phyloP scores from a whole-genome alignment of 2,329 filamentous ascomycete genomes.

The Stromatinia cepivora region DNA sequence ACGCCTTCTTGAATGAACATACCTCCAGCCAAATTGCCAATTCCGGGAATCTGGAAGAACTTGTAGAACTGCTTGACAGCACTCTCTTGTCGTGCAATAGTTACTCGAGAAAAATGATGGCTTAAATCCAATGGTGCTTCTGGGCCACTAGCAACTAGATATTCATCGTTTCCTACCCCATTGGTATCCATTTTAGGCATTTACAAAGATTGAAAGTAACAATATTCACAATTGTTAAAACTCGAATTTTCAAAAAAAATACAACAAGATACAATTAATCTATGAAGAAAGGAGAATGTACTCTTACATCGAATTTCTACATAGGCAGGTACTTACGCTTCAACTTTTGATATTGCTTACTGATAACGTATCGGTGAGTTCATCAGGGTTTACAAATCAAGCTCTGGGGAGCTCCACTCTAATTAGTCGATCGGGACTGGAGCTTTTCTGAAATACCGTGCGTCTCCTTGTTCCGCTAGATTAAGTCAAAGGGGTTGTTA shows the following conservation, averaged over 20 bases:
- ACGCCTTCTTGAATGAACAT: constrained; percentile 35
- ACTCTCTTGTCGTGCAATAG: constrained; percentile 64
- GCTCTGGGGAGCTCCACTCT: neutral
- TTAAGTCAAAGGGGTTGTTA: neutral
- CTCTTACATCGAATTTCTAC: neutral
- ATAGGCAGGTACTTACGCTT: neutral
- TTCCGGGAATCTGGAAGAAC: constrained; percentile 69
- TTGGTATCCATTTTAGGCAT: neutral
- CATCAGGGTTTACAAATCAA: constrained; percentile 2
- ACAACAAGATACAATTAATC: neutral
- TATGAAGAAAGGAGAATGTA: constrained; percentile 1
- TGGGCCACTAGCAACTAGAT: constrained; percentile 20
- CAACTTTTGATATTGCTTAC: constrained; percentile 5
- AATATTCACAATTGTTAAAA: neutral
- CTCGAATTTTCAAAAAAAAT: neutral
- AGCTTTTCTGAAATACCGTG: constrained; percentile 2
- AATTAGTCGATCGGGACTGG: neutral
- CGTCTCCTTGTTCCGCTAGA: neutral
- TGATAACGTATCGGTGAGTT: constrained; percentile 16
- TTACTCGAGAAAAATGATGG: constrained; percentile 73
- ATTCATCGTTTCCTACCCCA: neutral
- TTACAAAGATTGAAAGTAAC: neutral
- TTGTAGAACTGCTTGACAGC: constrained; percentile 82
- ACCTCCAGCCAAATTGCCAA: constrained; percentile 64
- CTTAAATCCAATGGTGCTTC: constrained; percentile 68